These are phyloP conservation scores for Bretschneidera sinensis DNA, from an alignment of 345 rosid species.

Conservation along the genomic window DNA sequence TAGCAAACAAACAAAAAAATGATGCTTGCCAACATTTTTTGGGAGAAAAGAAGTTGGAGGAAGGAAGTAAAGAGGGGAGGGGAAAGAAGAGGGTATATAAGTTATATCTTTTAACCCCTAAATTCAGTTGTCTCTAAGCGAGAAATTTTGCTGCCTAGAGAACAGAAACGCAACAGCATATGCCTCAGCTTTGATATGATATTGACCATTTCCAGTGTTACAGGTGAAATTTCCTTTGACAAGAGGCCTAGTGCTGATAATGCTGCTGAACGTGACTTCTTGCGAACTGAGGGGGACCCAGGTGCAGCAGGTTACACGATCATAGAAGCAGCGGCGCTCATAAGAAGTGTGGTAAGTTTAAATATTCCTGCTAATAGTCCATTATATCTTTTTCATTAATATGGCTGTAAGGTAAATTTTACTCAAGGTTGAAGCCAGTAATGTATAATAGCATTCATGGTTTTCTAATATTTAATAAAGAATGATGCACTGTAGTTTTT, in stretches of 20 bases:
- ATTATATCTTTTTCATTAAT: background rate
- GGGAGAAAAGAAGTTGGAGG: too few species aligned
- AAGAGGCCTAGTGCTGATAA: slow-evolving; percentile 27
- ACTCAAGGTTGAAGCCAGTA: background rate
- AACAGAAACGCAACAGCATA: background rate
- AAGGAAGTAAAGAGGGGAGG: too few species aligned
- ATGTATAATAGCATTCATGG: too few species aligned
- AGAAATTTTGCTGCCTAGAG: too few species aligned
- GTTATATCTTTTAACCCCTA: too few species aligned
- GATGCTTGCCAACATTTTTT: too few species aligned
- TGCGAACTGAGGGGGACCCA: slow-evolving; percentile 93
- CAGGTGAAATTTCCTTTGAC: slow-evolving; percentile 36
- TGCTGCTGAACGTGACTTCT: slow-evolving; percentile 68
- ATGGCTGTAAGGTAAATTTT: background rate
- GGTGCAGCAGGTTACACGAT: slow-evolving; percentile 84
- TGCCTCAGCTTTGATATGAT: background rate
- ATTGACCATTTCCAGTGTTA: slow-evolving; percentile 14
- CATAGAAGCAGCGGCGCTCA: slow-evolving; percentile 72
- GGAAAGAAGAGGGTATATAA: too few species aligned
- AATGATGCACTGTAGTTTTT: background rate
- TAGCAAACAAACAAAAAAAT: too few species aligned
- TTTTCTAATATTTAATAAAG: too few species aligned
- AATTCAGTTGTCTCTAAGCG: too few species aligned
- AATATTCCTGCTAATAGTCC: background rate
- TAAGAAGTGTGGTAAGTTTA: slow-evolving; percentile 75